These are phyloP conservation scores for Pyrus hybrid DNA, from an alignment of 331 rosid species.

Conservation along the genomic window DNA sequence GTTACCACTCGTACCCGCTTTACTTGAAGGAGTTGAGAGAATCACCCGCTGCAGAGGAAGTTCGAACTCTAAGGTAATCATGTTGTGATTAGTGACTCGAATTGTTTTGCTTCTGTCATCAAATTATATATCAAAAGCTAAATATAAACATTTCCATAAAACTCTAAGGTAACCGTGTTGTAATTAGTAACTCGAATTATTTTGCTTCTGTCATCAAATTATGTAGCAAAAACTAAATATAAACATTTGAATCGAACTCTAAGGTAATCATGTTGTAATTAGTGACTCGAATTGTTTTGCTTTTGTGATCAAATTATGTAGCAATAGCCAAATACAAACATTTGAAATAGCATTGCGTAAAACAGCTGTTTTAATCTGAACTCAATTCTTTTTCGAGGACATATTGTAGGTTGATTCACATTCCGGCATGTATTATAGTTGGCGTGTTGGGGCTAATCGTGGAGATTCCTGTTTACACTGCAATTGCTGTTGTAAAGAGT, in stretches of 20 bases:
- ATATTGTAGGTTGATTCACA: constrained; percentile 57
- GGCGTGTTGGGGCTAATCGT: constrained; percentile 46
- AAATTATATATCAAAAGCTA: too few species aligned
- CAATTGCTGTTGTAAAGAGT: constrained; percentile 72
- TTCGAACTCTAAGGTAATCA: constrained; percentile 49
- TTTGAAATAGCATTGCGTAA: neutral
- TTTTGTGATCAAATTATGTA: too few species aligned
- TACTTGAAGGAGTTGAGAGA: constrained; percentile 68
- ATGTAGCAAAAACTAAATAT: neutral
- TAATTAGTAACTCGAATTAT: too few species aligned
- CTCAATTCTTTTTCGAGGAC: neutral
- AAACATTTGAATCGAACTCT: too few species aligned
- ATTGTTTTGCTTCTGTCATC: too few species aligned
- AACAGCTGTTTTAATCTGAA: neutral
- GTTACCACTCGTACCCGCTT: constrained; percentile 63
- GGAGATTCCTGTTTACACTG: constrained; percentile 64
- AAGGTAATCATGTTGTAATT: too few species aligned
- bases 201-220: neutral
- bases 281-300: too few species aligned
- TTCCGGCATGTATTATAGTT: constrained; percentile 47
- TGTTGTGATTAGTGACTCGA: neutral
- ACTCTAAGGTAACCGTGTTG: too few species aligned
- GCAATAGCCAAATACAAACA: too few species aligned
- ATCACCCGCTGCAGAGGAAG: constrained; percentile 42
- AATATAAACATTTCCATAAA: too few species aligned